phyloP scores from a whole-genome alignment of 768 basidiomycete genomes.

The Podaxis sp. region DNA sequence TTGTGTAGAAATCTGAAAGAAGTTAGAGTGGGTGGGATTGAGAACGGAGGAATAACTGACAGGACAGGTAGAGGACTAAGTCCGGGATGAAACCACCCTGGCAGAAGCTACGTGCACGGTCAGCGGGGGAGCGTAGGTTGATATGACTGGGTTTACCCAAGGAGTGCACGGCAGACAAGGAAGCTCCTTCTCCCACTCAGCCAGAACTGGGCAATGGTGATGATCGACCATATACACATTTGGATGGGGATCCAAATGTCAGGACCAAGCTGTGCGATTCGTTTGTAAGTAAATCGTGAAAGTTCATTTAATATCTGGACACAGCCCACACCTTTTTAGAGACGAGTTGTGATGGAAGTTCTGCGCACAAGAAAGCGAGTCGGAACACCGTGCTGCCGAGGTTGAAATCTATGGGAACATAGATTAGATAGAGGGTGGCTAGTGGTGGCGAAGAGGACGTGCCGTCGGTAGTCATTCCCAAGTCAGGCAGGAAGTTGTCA shows the following conservation, averaged over 20 bases:
- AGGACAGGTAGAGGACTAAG: constrained; percentile 59
- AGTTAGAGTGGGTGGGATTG: background rate
- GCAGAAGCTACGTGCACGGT: constrained; percentile 18
- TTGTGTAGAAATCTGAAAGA: constrained; percentile 54
- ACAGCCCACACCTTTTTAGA: constrained; percentile 47
- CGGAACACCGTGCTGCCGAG: constrained; percentile 54
- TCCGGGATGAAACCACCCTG: constrained; percentile 53
- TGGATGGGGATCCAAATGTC: constrained; percentile 65
- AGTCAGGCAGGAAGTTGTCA: constrained; percentile 55
- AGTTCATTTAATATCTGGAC: background rate
- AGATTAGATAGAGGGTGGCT: background rate
- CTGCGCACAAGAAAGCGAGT: constrained; percentile 50
- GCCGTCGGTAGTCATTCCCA: constrained; percentile 50
- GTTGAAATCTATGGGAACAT: constrained; percentile 43
- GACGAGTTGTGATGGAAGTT: constrained; percentile 61
- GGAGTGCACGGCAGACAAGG: constrained; percentile 44
- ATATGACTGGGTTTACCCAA: constrained; percentile 18
- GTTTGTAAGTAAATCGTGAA: background rate
- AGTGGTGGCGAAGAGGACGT: background rate
- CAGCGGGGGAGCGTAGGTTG: background rate
- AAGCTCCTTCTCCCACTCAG: constrained; percentile 51
- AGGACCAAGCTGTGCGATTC: constrained; percentile 43
- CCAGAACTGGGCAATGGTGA: constrained; percentile 55
- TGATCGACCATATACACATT: constrained; percentile 53
- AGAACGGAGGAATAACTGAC: constrained; percentile 27